phyloP scores from a whole-genome alignment of 75 land plant genomes.

The Azolla pinnata region DNA sequence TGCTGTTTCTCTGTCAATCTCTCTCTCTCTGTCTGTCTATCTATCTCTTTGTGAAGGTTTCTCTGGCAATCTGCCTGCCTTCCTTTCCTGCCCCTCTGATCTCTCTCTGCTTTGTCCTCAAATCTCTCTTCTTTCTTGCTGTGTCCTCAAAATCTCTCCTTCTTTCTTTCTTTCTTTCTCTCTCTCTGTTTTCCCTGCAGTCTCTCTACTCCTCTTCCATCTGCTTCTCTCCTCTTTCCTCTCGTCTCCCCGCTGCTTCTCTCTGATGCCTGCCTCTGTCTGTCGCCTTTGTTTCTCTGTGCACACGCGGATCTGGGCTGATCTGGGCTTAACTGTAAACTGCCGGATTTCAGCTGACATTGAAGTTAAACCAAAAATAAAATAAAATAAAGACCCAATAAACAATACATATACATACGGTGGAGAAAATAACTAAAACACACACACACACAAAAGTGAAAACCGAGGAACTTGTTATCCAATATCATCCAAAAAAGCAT shows the following conservation, averaged over 20 bases:
- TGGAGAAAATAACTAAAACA: not conserved
- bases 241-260: not conserved
- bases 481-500: too few species aligned
- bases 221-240: not conserved
- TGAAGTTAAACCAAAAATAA: not conserved
- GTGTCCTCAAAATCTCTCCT: not conserved
- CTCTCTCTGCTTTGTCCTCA: not conserved
- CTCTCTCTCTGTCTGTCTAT: not conserved
- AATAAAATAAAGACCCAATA: not conserved
- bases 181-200: not conserved
- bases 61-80: not conserved
- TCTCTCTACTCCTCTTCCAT: too few species aligned
- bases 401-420: not conserved
- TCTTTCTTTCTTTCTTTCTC: not conserved
- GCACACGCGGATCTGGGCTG: too few species aligned
- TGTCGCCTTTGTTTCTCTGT: too few species aligned
- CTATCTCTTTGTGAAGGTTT: not conserved
- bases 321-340: not conserved
- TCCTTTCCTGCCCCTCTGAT: not conserved
- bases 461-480: too few species aligned
- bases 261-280: too few species aligned
- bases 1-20: too few species aligned
- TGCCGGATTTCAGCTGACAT: conserved; percentile 1
- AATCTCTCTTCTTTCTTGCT: not conserved
- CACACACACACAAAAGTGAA: too few species aligned